Evolutionary conservation across 352 stramenopile genomes (phyloP).

Genomic region (Globisporangium alternatum): DNA sequence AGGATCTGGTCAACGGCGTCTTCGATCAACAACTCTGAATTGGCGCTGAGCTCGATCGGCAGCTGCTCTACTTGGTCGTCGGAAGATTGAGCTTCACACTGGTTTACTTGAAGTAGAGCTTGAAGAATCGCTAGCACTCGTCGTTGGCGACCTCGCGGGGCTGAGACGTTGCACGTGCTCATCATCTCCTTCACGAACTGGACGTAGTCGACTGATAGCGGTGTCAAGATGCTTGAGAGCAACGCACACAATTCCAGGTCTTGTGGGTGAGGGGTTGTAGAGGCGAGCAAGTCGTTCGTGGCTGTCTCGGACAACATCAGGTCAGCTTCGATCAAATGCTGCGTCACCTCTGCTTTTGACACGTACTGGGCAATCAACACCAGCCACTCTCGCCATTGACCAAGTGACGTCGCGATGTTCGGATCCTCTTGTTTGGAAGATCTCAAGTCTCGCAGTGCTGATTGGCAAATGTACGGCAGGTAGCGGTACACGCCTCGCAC

Average conservation of each 20-base stretch:
- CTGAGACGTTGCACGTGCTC: conserved; percentile 26
- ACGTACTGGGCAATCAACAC: conserved; percentile 37
- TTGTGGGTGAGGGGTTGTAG: conserved; percentile 12
- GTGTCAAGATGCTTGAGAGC: conserved; percentile 36
- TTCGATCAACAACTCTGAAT: conserved; percentile 5
- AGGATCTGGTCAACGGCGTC: conserved; percentile 34
- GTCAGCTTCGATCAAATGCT: conserved; percentile 55
- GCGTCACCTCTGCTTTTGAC: conserved; percentile 47
- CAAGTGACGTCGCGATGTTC: conserved; percentile 18
- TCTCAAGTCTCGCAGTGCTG: conserved; percentile 36
- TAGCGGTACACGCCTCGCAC: conserved; percentile 42
- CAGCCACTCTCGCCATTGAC: conserved; percentile 54
- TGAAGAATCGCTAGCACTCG: conserved; percentile 41
- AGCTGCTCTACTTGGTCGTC: conserved; percentile 8
- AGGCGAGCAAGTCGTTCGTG: neutral
- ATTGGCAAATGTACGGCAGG: conserved; percentile 59
- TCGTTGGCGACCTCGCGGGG: conserved; percentile 23
- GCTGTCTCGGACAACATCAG: conserved; percentile 30
- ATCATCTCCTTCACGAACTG: conserved; percentile 39
- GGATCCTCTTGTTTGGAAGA: conserved; percentile 11
- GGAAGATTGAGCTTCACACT: conserved; percentile 18
- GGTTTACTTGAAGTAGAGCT: conserved; percentile 31
- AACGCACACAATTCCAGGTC: conserved; percentile 40
- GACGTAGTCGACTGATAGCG: conserved; percentile 49
- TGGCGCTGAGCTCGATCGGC: conserved; percentile 21